A percentile compares a stretch with the other conserved stretches of the same genome.
Evolutionary conservation across 352 stramenopile species (phyloP).

Genomic region (Globisporangium polare): DNA sequence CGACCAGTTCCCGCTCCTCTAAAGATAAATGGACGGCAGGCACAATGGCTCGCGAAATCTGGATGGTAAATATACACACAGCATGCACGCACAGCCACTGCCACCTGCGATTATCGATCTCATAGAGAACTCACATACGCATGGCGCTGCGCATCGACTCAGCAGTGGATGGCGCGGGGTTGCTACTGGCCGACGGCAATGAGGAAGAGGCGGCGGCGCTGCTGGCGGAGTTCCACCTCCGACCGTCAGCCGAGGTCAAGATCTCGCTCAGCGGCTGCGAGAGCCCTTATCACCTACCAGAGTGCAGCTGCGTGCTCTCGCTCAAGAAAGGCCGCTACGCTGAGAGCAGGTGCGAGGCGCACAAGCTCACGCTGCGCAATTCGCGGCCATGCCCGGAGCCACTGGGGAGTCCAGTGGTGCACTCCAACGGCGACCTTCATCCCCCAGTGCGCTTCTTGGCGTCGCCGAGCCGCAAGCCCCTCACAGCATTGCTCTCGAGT

Average conservation of each 20-base stretch:
- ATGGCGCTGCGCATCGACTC: conserved; percentile 1
- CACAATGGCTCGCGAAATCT: not conserved
- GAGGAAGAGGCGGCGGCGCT: conserved; percentile 4
- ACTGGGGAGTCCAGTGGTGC: conserved; percentile 18
- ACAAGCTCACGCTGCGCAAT: conserved; percentile 56
- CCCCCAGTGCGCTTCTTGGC: conserved; percentile 9
- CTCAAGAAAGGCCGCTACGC: conserved; percentile 51
- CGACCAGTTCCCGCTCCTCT: not conserved
- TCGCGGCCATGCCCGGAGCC: conserved; percentile 40
- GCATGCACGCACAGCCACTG: not conserved
- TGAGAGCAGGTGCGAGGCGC: conserved; percentile 43
- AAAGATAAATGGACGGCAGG: not conserved
- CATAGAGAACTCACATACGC: not conserved
- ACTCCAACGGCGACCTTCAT: not conserved
- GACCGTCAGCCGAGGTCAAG: conserved; percentile 25
- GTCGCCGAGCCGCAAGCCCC: conserved; percentile 4
- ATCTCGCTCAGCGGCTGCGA: conserved; percentile 26
- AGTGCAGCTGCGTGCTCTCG: conserved; percentile 39
- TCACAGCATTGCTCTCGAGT: conserved; percentile 4
- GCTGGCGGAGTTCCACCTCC: conserved; percentile 6
- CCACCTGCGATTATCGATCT: too few relatives aligned
- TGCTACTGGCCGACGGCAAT: not conserved
- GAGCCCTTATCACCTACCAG: conserved; percentile 16
- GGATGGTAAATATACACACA: not conserved
- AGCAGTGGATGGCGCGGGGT: not conserved